Conservation (phyloP, 371 early-diverging fungal genomes). For the Coelomomyces lativittatus region DNA sequence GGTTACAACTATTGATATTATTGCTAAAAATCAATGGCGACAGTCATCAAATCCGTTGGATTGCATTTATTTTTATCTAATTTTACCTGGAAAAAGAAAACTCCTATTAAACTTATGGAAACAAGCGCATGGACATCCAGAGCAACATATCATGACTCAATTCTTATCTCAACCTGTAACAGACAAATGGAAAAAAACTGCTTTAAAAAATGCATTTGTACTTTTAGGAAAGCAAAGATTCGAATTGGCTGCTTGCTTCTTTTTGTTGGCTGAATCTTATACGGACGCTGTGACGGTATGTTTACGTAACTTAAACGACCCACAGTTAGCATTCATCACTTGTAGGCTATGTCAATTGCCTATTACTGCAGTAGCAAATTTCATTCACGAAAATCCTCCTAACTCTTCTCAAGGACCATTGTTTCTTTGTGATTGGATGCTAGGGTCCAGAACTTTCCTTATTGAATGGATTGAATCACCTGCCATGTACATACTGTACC, state of each 20-base stretch:
- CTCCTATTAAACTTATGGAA: conserved; percentile 77
- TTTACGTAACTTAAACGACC: conserved; percentile 67
- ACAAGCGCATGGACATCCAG: conserved; percentile 57
- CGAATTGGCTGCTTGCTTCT: conserved; percentile 86
- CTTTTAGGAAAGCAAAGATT: conserved; percentile 75
- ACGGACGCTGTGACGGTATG: conserved; percentile 81
- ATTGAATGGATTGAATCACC: background rate
- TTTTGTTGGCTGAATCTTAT: conserved; percentile 65
- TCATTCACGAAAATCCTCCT: background rate
- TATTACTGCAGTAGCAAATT: background rate
- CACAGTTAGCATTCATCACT: conserved; percentile 49
- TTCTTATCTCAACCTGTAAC: conserved; percentile 71
- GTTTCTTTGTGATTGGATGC: conserved; percentile 21
- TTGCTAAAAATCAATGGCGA: conserved; percentile 74
- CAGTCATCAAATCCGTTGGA: conserved; percentile 59
- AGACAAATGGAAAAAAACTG: conserved; percentile 73
- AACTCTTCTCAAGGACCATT: background rate
- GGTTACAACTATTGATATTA: conserved; percentile 31
- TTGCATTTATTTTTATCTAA: conserved; percentile 68
- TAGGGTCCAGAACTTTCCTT: background rate
- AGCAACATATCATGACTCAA: conserved; percentile 63
- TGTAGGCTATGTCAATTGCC: background rate
- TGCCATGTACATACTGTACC: background rate
- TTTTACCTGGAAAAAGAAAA: conserved; percentile 64
- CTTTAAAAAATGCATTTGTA: conserved; percentile 90